Evolutionary conservation across 2,329 filamentous ascomycete species (phyloP), one percentile per base, ranked within the genome.

Genomic region (Alternaria longipes): DNA sequence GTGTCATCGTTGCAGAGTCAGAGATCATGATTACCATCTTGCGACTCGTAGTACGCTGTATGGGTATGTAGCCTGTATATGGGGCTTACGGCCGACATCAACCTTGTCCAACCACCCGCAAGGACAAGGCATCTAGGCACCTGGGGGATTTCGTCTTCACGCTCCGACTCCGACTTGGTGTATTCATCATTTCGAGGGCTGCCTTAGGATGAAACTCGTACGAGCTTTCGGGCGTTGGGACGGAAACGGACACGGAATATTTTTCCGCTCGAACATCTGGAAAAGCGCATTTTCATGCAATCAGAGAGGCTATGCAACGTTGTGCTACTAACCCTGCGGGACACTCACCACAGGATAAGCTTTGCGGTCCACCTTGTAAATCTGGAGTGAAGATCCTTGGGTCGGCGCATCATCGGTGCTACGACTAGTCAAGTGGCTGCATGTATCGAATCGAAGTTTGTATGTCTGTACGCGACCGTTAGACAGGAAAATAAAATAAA

Each of bases 1-100:
- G 30, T 38, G 26, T 49, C 52, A 60, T 30, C 47, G 22, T 26
- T 34, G 34, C 12, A 42, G 51, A 36, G 51, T 42, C 51, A 38
- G 26, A 16, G 32, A 16, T 18, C 18, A 54, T 30, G 34, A 41
- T 32, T 40, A 36, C 26, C 34, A 14, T 40, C 20, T 5, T 4
- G 20, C 34, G 41, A 46, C 24, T 45, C 24, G 46, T 40, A 41
- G 28, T 16, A 24, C 11, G 6, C 12, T 20, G 12, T 24, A 42
- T 20, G 9, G 38, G 38, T 40, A 32, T 8, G 38, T 22, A 24
- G 40, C 40, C 20, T 24, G 20, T 20, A 6, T 50, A 20, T 22
- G 46, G 30, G 46, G 46, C 30, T 36, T 36, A 26, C 30, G 4
- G 14, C 46, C 46, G 40, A 36, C 30, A 50, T 36, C 46, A 36